A percentile compares a stretch with the other conserved stretches of the same genome.
Conservation (phyloP, 2,329 filamentous ascomycete species). For the Pseudodiploospora longispora region DNA sequence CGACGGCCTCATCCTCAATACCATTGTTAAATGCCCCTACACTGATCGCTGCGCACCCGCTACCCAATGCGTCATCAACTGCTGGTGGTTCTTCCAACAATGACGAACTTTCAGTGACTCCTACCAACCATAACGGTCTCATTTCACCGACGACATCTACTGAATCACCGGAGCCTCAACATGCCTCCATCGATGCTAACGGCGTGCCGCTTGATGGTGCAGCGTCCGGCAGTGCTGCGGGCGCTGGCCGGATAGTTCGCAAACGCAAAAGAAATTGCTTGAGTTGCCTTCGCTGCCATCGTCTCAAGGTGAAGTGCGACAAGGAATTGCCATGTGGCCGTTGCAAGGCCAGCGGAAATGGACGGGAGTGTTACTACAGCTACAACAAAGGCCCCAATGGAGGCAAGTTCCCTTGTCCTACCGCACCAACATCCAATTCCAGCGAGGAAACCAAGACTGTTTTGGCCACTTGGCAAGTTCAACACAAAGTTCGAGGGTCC, state of each 20-base stretch:
- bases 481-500: constrained; percentile 25
- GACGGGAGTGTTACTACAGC: constrained; percentile 27
- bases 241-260: constrained; percentile 17
- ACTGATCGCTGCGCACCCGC: no score
- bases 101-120: neutral
- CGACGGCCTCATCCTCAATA: no score
- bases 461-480: constrained; percentile 24
- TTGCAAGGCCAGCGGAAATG: constrained; percentile 26
- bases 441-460: constrained; percentile 19
- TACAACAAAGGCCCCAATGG: constrained; percentile 29
- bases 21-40: no score
- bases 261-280: constrained; percentile 29
- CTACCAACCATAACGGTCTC: constrained; percentile 13
- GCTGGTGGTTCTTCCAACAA: constrained; percentile 1
- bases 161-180: constrained; percentile 19
- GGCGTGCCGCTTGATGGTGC: constrained; percentile 3
- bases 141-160: constrained; percentile 22
- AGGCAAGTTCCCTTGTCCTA: constrained; percentile 25
- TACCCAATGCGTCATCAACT: neutral
- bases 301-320: constrained; percentile 30
- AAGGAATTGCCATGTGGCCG: constrained; percentile 28
- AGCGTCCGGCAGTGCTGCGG: neutral
- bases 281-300: constrained; percentile 27
- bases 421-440: constrained; percentile 13
- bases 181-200: constrained; percentile 6